Base-by-base conservation (phyloP, 495 filamentous ascomycete species). In the Podospora pseudopauciseta region DNA sequence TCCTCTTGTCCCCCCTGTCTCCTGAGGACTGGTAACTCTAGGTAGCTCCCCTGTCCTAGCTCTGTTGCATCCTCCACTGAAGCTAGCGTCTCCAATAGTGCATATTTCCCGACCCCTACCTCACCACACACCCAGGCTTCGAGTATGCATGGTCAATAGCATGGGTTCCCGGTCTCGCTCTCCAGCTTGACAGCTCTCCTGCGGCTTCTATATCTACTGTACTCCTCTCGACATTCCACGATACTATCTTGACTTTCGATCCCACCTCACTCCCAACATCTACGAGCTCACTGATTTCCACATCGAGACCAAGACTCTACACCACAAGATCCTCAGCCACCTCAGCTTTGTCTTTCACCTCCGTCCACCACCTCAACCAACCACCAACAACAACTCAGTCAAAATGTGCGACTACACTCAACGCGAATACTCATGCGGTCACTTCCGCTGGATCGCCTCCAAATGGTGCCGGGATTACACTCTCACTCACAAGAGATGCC, bases 391-490 rank as follows among this genome's bases (percentile, higher is more conserved):
- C 30, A 32, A 32, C 30, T 32, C 16, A 62, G 19, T 57, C 68
- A 75, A 66, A 66, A 74, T 78, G 76, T 78, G 76, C 65, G 77
- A 75, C 65, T 77, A 75, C 60, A 75, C 74, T 32, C 75, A 79
- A 67, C 63, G 77, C 65, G 79, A 81, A 67, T 80, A 78, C 64
- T 75, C 73, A 2, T 81, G 78, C 73, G 79, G 79, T 30, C 78
- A 80, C 77, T 76, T 78, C 69, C 76, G 78, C 57, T 81, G 78
- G 75, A 81, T 79, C 59, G 79, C 79, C 57, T 79, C 78, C 57
- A 75, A 76, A 65, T 81, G 78, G 79, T 81, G 78, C 75, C 70
- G 70, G 16, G 72, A 76, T 58, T 81, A 80, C 70, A 73, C 74
- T 55, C 71, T 73, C 55, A 80, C 79, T 54, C 76, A 80, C 74